Evolutionary conservation across 331 rosid genomes (phyloP), one percentile per base, ranked within the genome.

Genomic region (Quercus phellos): DNA sequence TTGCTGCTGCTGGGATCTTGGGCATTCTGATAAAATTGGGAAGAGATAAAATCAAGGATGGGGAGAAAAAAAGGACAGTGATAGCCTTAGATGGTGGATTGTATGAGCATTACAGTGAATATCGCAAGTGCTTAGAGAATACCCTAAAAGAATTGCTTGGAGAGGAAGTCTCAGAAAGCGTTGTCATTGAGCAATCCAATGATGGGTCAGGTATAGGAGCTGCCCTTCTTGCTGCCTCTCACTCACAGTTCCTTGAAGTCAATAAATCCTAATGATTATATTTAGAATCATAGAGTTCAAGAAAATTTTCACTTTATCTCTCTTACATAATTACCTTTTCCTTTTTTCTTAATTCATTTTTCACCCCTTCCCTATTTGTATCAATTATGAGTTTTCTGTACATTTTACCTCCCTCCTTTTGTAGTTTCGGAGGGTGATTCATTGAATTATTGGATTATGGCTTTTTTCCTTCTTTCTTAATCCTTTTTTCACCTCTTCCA

Each of bases 201-300:
- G 97, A 94, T 8, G 98, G 98, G 63, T 94, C 97, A 0, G 97
- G 98, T 74, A 88, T 85, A 4, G 98, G 98, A 72, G 98, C 98
- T 10, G 95, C 98, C 70, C 92, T 92, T 75, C 85, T 92, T 54
- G 97, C 97, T n/a, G 93, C 98, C 63, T 89, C 98, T 70, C 89
- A 90, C 60, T 92, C 98, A 16, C 91, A 78, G 68, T 87, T 80
- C 81, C 88, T 78, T 64, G 92, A 74, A 46, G 71, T 38, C 0
- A 83, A 85, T 70, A 84, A 82, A 53, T 81, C 82, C 72, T 78
- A 80, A 58, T 17, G 22, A 83, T 12, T 51, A 66, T 72, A n/a
- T 68, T 74, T 50, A 30, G 73, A 42, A 16, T 75, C 22, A 71
- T 78, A n/a, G 75, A 69, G 46, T 38, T 38, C 3, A 38, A 38